These are phyloP conservation scores for Dothistroma septosporum DNA, from an alignment of 2,329 filamentous ascomycete species.

Conservation along the genomic window DNA sequence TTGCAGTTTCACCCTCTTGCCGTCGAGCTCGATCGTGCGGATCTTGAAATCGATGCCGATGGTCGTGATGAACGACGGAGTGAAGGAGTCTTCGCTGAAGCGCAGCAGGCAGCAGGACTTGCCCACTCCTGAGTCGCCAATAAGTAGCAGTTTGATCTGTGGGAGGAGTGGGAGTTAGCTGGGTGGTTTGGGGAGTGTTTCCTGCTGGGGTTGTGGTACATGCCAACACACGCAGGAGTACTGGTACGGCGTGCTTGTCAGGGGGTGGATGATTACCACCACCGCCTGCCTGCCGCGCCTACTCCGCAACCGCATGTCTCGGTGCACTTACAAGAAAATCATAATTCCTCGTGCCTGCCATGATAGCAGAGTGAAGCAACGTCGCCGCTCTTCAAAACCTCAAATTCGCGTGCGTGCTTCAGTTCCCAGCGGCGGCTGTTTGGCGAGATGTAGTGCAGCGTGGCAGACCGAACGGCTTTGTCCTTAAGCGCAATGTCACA, in stretches of 20 bases:
- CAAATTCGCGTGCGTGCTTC: background rate
- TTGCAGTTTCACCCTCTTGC: conserved; percentile 97
- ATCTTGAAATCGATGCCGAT: conserved; percentile 99
- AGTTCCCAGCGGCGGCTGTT: background rate
- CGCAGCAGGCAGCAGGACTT: conserved; percentile 96
- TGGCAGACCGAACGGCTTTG: background rate
- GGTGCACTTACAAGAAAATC: conserved; percentile 78
- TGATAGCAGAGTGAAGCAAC: conserved; percentile 39
- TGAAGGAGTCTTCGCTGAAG: conserved; percentile 97
- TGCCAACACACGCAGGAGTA: background rate
- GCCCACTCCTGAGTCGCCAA: conserved; percentile 93
- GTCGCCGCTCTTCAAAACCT: no score
- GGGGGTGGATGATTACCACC: background rate
- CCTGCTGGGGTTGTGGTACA: background rate
- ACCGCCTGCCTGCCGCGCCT: background rate
- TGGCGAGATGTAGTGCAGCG: background rate
- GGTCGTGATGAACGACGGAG: conserved; percentile 95
- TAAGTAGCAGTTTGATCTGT: conserved; percentile 93
- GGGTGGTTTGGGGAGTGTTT: background rate
- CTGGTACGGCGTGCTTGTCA: background rate
- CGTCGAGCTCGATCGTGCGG: conserved; percentile 95
- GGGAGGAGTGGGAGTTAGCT: conserved; percentile 18
- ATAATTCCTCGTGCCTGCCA: conserved; percentile 98
- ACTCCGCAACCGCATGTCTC: background rate
- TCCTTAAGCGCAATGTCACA: background rate